These are phyloP conservation scores for Fraxinus latifolia DNA, from an alignment of 305 asterid species.

Conservation along the genomic window DNA sequence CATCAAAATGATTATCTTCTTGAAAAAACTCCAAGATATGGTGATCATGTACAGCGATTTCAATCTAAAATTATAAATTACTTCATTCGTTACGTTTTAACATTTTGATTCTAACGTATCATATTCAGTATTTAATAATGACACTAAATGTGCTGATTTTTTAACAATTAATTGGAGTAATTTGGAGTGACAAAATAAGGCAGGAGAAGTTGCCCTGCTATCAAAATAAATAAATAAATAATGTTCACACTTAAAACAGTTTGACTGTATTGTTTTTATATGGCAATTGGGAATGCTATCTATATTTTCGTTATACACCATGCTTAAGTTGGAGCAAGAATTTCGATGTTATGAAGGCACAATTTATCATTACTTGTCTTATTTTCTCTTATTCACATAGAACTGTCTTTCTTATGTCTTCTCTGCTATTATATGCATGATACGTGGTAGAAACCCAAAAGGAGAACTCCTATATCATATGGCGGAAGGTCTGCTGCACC, in stretches of 20 bases:
- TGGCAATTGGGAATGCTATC: background rate
- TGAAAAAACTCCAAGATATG: no score
- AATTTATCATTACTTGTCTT: background rate
- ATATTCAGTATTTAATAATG: background rate
- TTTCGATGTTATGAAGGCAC: background rate
- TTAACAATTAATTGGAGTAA: background rate
- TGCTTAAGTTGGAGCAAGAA: background rate
- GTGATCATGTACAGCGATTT: no score
- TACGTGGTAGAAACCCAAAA: conserved; percentile 70
- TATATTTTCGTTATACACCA: background rate
- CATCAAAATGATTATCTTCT: background rate
- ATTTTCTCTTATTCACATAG: background rate
- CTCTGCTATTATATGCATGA: conserved; percentile 3
- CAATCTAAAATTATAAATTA: no score
- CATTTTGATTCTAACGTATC: background rate
- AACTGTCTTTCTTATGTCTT: background rate
- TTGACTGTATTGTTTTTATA: background rate
- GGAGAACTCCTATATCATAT: conserved; percentile 64
- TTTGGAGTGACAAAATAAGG: background rate
- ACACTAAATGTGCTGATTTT: background rate
- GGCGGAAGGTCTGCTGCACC: conserved; percentile 83
- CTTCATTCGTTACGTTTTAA: background rate
- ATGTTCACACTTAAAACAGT: background rate
- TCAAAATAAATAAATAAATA: background rate
- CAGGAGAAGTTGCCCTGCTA: background rate